Percentiles rank a stretch among this genome's conserved stretches.
phyloP scores from a whole-genome alignment of 2,329 filamentous ascomycete genomes.

The Talaromyces sp. region DNA sequence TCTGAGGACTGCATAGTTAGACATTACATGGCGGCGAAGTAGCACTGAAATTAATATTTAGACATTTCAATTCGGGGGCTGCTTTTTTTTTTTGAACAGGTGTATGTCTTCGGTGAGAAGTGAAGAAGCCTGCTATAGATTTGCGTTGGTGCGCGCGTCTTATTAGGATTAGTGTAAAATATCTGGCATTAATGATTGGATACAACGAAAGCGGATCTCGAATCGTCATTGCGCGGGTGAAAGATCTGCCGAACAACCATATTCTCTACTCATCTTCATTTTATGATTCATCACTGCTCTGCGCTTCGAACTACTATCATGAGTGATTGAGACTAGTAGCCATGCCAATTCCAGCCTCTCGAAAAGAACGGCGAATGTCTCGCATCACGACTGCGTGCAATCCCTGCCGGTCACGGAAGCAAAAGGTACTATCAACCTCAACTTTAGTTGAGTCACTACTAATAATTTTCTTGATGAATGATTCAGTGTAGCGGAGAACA shows the following conservation, averaged over 20 bases:
- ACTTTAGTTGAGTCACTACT: neutral
- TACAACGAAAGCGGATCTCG: neutral
- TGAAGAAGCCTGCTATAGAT: neutral
- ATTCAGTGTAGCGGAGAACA: constrained; percentile 34
- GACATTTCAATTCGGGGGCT: neutral
- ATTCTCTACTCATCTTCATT: neutral
- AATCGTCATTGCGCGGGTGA: neutral
- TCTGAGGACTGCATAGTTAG: constrained; percentile 23
- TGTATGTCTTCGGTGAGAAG: no score
- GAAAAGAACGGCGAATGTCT: constrained; percentile 20
- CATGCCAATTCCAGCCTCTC: neutral
- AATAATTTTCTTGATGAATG: neutral
- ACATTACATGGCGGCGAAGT: constrained; percentile 15
- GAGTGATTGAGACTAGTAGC: neutral
- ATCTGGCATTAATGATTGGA: neutral
- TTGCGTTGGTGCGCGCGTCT: neutral
- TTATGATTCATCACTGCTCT: neutral
- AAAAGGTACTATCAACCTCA: constrained; percentile 28
- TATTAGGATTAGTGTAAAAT: neutral
- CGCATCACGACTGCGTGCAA: constrained; percentile 38
- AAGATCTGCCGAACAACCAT: neutral
- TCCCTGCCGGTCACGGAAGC: constrained; percentile 36
- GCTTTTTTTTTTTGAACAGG: neutral
- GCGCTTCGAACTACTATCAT: neutral
- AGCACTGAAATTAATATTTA: no score